Evolutionary conservation across 805 yeast species (phyloP), one percentile per base, ranked within the genome.

Genomic region (Wickerhamomyces queroliae): DNA sequence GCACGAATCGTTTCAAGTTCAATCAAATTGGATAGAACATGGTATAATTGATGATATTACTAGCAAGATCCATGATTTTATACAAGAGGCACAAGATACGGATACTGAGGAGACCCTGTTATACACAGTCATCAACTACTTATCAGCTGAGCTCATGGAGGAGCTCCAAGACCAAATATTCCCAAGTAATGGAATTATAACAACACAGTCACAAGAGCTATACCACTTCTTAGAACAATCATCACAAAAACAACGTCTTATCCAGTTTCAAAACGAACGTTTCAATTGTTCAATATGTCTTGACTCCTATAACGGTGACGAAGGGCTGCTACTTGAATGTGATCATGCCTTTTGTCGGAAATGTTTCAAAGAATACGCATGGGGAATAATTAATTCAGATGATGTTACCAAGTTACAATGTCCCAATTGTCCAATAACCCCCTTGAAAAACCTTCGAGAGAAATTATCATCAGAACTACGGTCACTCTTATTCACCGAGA

Each of bases 281-380:
- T 74, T 69, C 44, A 48, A 59, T 3, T 80, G 85, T 53, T 73
- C 70, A n/a, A 76, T 80, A 1, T 80, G 86, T 50, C 73, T 75
- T 44, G 67, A 62, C 18, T 67, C 63, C 24, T 59, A 58, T 36
- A 72, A 71, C 41, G 85, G 85, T 1, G 38, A 29, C 0, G 41
- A 50, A 4, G 70, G 75, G 47, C 44, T 58, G 2, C 36, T 48
- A 25, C 37, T 64, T 1, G 58, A 64, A 2, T 79, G 85, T 47
- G 58, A 56, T 7, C 84, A 78, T 49, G 52, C 57, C 0, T 70
- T 76, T 41, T 78, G 84, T 48, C 57, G 53, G 33, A 34, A 43
- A 1, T 79, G 85, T 44, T 53, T 74, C 4, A 42, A 38, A 11
- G 68, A 64, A 6, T 77, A 70, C 43, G 70, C 69, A 36, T 44